A percentile compares a stretch with the other conserved stretches of the same genome.
phyloP scores from a whole-genome alignment of 2,329 filamentous ascomycete genomes.

The Penicillium sp. region DNA sequence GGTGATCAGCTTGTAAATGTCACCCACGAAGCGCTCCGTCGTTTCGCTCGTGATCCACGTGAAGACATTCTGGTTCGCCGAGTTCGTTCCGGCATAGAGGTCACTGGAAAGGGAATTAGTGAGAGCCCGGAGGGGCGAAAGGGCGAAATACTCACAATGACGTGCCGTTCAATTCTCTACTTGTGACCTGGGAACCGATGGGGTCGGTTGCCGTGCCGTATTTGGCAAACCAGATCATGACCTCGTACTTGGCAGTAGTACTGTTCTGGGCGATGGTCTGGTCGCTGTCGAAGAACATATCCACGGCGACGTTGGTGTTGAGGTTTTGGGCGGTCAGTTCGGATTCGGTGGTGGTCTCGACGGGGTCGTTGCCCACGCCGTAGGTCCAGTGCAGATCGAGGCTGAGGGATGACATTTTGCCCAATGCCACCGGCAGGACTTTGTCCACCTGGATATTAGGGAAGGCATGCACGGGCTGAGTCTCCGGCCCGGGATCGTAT shows the following conservation, averaged over 20 bases:
- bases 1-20: conserved; percentile 48
- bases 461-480: conserved; percentile 54
- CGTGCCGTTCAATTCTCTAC: conserved; percentile 44
- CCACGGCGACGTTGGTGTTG: conserved; percentile 58
- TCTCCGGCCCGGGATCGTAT: conserved; percentile 44
- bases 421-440: conserved; percentile 46
- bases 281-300: conserved; percentile 57
- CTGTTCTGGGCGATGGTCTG: conserved; percentile 42
- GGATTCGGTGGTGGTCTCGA: conserved; percentile 34
- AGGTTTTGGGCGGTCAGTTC: conserved; percentile 38
- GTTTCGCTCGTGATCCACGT: conserved; percentile 48
- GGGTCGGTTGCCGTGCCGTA: conserved; percentile 50
- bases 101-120: conserved; percentile 4
- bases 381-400: conserved; percentile 54
- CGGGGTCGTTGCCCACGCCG: conserved; percentile 44
- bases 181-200: conserved; percentile 43
- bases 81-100: conserved; percentile 33
- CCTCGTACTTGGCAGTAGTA: conserved; percentile 45
- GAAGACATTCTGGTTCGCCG: conserved; percentile 46
- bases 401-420: conserved; percentile 40
- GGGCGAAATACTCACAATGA: conserved; percentile 17
- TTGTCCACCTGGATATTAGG: conserved; percentile 53
- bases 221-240: conserved; percentile 58
- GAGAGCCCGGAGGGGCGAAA: not conserved
- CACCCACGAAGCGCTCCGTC: conserved; percentile 46